phyloP scores from a whole-genome alignment of 2,329 filamentous ascomycete species.

The Lasiodiplodia citricola region DNA sequence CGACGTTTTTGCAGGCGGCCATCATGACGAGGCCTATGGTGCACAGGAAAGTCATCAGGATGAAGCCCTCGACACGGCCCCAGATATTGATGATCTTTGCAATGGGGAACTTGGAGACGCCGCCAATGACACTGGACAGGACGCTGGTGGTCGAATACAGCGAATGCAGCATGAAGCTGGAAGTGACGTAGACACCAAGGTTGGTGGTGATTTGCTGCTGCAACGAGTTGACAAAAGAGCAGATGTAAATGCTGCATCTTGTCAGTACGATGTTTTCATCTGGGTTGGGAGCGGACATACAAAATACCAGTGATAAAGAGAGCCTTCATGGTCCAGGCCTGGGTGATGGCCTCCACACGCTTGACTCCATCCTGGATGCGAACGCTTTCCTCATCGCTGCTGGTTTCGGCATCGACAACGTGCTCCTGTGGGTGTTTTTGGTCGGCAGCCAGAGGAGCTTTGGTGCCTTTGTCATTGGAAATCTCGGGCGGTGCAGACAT shows the following conservation, averaged over 20 bases:
- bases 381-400: neutral
- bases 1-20: conserved; percentile 63
- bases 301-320: conserved; percentile 37
- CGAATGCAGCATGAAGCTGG: conserved; percentile 59
- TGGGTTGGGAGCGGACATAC: conserved; percentile 27
- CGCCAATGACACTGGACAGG: conserved; percentile 61
- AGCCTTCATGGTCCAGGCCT: conserved; percentile 39
- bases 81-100: conserved; percentile 72
- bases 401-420: neutral
- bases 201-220: conserved; percentile 49
- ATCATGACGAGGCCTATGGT: conserved; percentile 63
- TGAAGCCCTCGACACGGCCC: conserved; percentile 68
- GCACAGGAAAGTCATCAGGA: conserved; percentile 58
- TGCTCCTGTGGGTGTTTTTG: neutral
- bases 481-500: neutral
- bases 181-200: conserved; percentile 54
- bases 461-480: neutral
- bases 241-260: conserved; percentile 47
- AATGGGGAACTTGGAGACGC: conserved; percentile 67
- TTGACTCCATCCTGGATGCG: conserved; percentile 42
- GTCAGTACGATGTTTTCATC: neutral
- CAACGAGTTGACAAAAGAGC: conserved; percentile 54
- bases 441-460: neutral
- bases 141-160: conserved; percentile 60
- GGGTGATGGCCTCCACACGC: conserved; percentile 41